Evolutionary conservation across 2,329 filamentous ascomycete genomes (phyloP).

Genomic region (Diaporthe australafricana): DNA sequence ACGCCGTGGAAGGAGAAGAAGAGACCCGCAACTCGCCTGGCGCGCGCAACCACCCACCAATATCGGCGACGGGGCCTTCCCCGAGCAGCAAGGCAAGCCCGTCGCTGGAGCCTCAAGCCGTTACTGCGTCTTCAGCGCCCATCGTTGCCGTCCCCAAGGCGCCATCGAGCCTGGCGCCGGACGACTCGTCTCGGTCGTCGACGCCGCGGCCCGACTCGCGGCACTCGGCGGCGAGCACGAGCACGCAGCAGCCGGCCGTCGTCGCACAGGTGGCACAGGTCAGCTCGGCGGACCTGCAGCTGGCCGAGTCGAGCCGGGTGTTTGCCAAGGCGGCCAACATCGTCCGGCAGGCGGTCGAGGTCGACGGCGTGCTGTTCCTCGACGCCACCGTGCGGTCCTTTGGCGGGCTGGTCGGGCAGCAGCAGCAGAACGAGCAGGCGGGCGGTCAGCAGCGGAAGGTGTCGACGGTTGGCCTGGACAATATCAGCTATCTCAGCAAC

Average conservation of each 20-base stretch:
- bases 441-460: slow-evolving; percentile 18
- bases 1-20: slow-evolving; percentile 1
- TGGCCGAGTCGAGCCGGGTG: slow-evolving; percentile 33
- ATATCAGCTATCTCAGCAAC: slow-evolving; percentile 34
- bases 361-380: slow-evolving; percentile 53
- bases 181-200: slow-evolving; percentile 33
- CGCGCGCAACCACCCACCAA: neutral
- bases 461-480: slow-evolving; percentile 27
- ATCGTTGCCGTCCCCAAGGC: neutral
- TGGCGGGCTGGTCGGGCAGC: slow-evolving; percentile 43
- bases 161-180: slow-evolving; percentile 3
- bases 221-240: slow-evolving; percentile 29
- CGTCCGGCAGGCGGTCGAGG: slow-evolving; percentile 55
- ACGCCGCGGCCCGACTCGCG: slow-evolving; percentile 32
- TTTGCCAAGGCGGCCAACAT: slow-evolving; percentile 51
- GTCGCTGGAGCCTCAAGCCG: neutral
- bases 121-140: neutral
- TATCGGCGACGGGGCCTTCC: slow-evolving; percentile 3
- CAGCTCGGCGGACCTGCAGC: slow-evolving; percentile 35
- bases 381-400: slow-evolving; percentile 48
- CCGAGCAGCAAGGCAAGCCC: neutral
- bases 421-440: slow-evolving; percentile 32
- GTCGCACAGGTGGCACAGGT: slow-evolving; percentile 35
- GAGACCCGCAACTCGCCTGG: slow-evolving; percentile 6
- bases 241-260: slow-evolving; percentile 23